Conservation (phyloP, 2,329 filamentous ascomycete species). For the Exophiala sp. region DNA sequence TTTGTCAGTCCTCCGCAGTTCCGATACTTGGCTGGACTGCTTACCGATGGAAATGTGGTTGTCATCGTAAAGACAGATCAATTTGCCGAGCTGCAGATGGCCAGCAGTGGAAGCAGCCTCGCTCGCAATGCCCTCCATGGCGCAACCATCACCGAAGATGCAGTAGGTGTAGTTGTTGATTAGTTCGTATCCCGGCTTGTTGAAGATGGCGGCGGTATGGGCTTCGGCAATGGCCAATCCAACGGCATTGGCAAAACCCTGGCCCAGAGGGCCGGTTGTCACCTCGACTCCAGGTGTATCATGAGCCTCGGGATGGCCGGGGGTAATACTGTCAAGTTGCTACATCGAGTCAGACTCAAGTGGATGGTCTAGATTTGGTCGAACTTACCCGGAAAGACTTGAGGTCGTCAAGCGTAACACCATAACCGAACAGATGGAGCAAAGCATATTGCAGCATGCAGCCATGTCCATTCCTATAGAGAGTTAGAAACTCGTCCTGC, state of each 20-base stretch:
- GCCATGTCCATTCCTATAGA: slow-evolving; percentile 82
- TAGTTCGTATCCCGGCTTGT: slow-evolving; percentile 89
- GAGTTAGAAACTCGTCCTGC: slow-evolving; percentile 12
- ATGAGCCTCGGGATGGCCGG: slow-evolving; percentile 92
- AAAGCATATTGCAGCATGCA: slow-evolving; percentile 99
- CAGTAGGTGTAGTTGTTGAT: slow-evolving; percentile 94
- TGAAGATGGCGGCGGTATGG: slow-evolving; percentile 85
- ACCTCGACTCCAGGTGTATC: slow-evolving; percentile 97
- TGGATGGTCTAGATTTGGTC: slow-evolving; percentile 39
- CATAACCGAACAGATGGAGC: slow-evolving; percentile 93
- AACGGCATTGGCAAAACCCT: slow-evolving; percentile 95
- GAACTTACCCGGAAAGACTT: slow-evolving; percentile 89
- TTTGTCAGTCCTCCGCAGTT: background rate
- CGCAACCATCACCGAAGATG: slow-evolving; percentile 97
- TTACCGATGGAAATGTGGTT: slow-evolving; percentile 86
- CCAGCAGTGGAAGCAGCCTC: slow-evolving; percentile 90
- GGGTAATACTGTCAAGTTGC: slow-evolving; percentile 74
- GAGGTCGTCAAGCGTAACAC: slow-evolving; percentile 77
- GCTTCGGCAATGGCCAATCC: slow-evolving; percentile 95
- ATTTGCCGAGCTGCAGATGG: slow-evolving; percentile 94
- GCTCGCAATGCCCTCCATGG: slow-evolving; percentile 94
- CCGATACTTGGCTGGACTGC: slow-evolving; percentile 27
- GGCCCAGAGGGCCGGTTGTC: slow-evolving; percentile 93
- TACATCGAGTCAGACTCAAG: slow-evolving; percentile 33
- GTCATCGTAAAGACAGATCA: slow-evolving; percentile 96